Base-by-base conservation (phyloP, 345 rosid genomes). In the Lepidium sativum region DNA sequence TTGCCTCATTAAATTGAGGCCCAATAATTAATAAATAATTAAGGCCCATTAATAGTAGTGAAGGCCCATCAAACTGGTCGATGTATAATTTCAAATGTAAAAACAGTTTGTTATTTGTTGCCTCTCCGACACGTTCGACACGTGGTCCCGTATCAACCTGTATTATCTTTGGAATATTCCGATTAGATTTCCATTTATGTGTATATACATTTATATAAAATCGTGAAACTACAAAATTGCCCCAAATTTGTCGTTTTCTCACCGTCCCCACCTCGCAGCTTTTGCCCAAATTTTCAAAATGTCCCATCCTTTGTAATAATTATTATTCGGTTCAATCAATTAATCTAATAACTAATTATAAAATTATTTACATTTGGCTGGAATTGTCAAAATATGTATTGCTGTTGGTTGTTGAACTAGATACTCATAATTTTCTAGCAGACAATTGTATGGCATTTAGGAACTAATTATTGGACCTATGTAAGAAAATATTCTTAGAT, bases 321-420 rank as follows among this genome's bases (percentile, higher is more conserved):
- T 44, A 54, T 15, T 54, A 70, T 70, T 54, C 51, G 57, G n/a
- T 54, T 62, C 35, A 12, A 12, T 25, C 32, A 16, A 70, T 12
- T 61, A 43, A 34, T 35, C 43, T 32, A 51, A 60, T n/a, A n/a
- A n/a, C n/a, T n/a, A n/a, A n/a, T 42, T 21, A 42, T n/a, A 39
- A 37, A 43, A 15, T 42, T 43, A 53, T 27, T 27, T 41, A 60
- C 11, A 55, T 42, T 54, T 54, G 56, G 69, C 57, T 54, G 75
- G 58, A 70, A 63, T 52, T 70, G 57, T 70, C 39, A 70, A 54
- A 38, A 37, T 54, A 54, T 55, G 29, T 71, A 63, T 71, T 50
- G 75, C 21, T 71, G 75, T 55, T 71, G 75, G 64, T 71, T 71
- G 75, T 63, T 71, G 64, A 63, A 63, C 75, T 47, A 71, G 75